Evolutionary conservation across 1,284 basidiomycete species (phyloP), one percentile per base, ranked within the genome.

Genomic region (Polyporus tsugae): DNA sequence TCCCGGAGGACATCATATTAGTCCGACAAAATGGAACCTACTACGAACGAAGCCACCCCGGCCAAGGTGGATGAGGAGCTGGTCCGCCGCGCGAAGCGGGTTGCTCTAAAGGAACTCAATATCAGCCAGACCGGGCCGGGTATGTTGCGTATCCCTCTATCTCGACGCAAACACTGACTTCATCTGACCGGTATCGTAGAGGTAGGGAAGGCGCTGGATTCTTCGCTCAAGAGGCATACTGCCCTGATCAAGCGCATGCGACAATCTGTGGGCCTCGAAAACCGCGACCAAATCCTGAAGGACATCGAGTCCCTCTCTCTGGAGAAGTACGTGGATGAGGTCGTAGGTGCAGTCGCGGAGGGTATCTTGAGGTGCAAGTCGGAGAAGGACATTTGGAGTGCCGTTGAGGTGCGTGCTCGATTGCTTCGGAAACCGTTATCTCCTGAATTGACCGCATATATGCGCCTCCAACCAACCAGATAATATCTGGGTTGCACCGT

Each of bases 251-350:
- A 97, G 80, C 90, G 94, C 44, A 91, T 97, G 76, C 88, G 91
- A 46, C 93, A 91, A 77, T 94, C 93, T 41, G 84, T 96, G 75
- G 91, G 92, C 61, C 77, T 84, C 38, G 95, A 95, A 72, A 91
- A 94, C 77, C 89, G 89, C 63, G 94, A 96, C 72, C 91, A 93
- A 75, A 89, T 98, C 68, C 82, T 97, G 76, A 97, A 97, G 80
- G 98, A 99, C 76, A 90, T 98, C 71, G 91, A 95, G 69, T 86
- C 91, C 0, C 86, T 99, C 59, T 92, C 95, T 4, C 85, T 99
- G 60, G 95, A 96, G 81, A 99, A 98, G 80, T 99, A 99, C 78
- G 86, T 97, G 63, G 97, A 98, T 75, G 98, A 99, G 82, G 92
- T 99, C 70, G 92, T 94, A 1, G 90, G 91, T 13, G 96, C 96